Conservation (phyloP, 306 rosid genomes). For the Urtica urens region DNA sequence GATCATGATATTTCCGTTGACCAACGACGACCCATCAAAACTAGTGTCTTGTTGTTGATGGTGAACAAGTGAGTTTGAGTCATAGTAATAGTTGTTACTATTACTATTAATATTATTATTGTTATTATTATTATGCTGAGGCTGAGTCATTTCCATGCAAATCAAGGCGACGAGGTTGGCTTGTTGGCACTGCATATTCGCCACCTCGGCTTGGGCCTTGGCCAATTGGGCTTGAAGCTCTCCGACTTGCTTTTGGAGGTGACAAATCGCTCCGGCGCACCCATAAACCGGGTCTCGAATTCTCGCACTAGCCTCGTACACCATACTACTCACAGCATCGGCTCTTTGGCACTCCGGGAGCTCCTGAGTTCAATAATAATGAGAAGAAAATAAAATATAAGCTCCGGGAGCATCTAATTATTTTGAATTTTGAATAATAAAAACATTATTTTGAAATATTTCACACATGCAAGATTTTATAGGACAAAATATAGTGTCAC, state of each 20-base stretch:
- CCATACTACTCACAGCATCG: slow-evolving; percentile 94
- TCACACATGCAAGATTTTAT: too few species aligned
- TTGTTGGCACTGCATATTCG: slow-evolving; percentile 69
- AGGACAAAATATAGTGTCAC: too few species aligned
- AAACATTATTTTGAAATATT: not conserved
- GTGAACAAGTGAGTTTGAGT: slow-evolving; percentile 37
- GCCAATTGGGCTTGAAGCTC: slow-evolving; percentile 93
- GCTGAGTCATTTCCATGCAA: slow-evolving; percentile 64
- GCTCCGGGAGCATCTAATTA: too few species aligned
- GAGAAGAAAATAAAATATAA: not conserved
- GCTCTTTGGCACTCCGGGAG: slow-evolving; percentile 86
- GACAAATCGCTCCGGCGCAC: slow-evolving; percentile 79
- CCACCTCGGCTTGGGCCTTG: slow-evolving; percentile 72
- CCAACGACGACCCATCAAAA: slow-evolving; percentile 11
- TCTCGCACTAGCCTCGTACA: slow-evolving; percentile 87
- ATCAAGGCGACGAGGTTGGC: slow-evolving; percentile 64
- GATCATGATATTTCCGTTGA: slow-evolving; percentile 25
- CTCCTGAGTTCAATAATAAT: slow-evolving; percentile 31
- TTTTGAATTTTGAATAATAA: too few species aligned
- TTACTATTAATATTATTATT: not conserved
- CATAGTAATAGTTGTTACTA: too few species aligned
- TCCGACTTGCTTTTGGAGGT: slow-evolving; percentile 64
- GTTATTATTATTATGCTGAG: slow-evolving; percentile 24
- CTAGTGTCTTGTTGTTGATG: slow-evolving; percentile 21
- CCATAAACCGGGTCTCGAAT: slow-evolving; percentile 86